Conservation (phyloP, 2,329 filamentous ascomycete species). For the Colletotrichum sp. region DNA sequence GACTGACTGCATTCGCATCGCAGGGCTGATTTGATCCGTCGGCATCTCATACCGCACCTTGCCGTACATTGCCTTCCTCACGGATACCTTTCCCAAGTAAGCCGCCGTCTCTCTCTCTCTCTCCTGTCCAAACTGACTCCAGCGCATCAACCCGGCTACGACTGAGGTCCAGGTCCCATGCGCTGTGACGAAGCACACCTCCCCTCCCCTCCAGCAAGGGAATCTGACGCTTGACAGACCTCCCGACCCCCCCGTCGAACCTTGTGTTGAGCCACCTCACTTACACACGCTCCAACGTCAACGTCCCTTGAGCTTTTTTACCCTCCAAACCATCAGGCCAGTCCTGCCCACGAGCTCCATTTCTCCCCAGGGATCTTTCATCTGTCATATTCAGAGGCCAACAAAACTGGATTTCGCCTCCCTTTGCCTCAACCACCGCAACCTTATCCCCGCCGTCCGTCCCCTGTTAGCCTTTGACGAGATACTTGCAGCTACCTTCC, state of each 20-base stretch:
- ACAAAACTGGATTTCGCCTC: background rate
- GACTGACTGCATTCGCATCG: background rate
- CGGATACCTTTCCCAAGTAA: background rate
- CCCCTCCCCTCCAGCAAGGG: background rate
- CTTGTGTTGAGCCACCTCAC: background rate
- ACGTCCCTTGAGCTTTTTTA: background rate
- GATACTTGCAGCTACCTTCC: background rate
- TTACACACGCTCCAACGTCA: background rate
- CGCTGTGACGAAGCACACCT: background rate
- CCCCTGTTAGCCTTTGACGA: background rate
- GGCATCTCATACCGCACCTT: background rate
- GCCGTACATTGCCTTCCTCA: background rate
- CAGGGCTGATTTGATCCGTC: background rate
- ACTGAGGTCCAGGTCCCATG: background rate
- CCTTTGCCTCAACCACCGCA: slow-evolving; percentile 4
- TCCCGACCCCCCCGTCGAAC: background rate
- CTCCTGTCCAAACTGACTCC: background rate
- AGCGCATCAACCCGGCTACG: background rate
- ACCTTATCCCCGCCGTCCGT: slow-evolving; percentile 7
- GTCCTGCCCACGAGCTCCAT: background rate
- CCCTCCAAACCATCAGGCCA: background rate
- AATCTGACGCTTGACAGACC: background rate
- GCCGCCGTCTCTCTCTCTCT: background rate
- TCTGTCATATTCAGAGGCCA: background rate
- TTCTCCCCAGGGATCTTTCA: background rate